These are phyloP conservation scores for Oxyria digyna DNA, from an alignment of 148 eudicot genomes.

Conservation along the genomic window DNA sequence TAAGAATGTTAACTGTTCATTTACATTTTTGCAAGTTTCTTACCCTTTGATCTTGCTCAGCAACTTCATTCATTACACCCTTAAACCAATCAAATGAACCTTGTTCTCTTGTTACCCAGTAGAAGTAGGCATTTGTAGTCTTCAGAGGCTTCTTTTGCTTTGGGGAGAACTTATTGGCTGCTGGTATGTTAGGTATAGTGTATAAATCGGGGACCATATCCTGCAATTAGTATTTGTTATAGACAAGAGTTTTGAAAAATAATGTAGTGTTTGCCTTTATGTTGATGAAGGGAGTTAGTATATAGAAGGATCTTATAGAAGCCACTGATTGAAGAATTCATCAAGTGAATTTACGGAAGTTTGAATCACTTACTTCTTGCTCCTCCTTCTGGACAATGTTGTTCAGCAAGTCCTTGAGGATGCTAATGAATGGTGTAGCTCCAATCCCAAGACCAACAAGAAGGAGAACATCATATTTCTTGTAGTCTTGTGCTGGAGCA, in stretches of 20 bases:
- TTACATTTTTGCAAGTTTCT: background rate
- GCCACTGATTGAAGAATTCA: background rate
- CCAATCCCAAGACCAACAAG: constrained; percentile 95
- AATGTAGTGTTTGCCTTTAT: too few relatives aligned
- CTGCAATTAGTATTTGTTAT: constrained; percentile 12
- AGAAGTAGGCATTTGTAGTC: constrained; percentile 89
- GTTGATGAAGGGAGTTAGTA: too few relatives aligned
- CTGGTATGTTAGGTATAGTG: constrained; percentile 27
- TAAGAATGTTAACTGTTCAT: background rate
- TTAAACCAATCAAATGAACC: constrained; percentile 99
- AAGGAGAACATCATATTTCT: constrained; percentile 78
- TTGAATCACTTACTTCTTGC: constrained; percentile 49
- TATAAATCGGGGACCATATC: constrained; percentile 32
- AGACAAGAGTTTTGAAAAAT: too few relatives aligned
- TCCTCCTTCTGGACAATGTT: constrained; percentile 72
- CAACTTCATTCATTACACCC: constrained; percentile 97
- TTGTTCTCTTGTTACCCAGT: constrained; percentile 96
- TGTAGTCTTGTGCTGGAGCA: constrained; percentile 94
- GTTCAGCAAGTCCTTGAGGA: constrained; percentile 84
- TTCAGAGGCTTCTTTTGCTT: constrained; percentile 51
- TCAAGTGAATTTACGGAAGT: too few relatives aligned
- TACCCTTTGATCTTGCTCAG: constrained; percentile 89
- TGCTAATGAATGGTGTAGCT: constrained; percentile 93
- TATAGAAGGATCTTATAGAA: background rate
- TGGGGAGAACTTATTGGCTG: constrained; percentile 21